Evolutionary conservation across 139 green algal genomes (phyloP).

Genomic region (Chlamydomonas sp.): DNA sequence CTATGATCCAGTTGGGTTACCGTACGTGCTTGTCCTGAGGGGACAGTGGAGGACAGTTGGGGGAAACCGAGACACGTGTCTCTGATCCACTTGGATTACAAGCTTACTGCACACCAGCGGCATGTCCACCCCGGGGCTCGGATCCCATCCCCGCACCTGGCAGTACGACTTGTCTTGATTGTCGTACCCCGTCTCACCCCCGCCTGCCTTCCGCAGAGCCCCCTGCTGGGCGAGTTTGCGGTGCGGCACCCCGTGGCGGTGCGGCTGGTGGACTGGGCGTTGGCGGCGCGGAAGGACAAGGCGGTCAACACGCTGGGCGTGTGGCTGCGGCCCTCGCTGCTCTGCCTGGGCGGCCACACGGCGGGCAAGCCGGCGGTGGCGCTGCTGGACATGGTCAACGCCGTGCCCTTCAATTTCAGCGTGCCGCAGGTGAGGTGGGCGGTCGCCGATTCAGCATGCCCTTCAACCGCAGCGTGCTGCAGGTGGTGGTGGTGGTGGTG

Average conservation of each 20-base stretch:
- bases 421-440: neutral
- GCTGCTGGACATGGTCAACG: slow-evolving; percentile 12
- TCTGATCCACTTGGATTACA: too few species aligned
- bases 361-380: neutral
- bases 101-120: too few species aligned
- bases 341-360: slow-evolving; percentile 5
- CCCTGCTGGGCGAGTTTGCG: neutral
- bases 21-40: too few species aligned
- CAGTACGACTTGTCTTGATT: too few species aligned
- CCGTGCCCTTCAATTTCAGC: slow-evolving; percentile 12
- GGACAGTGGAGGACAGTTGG: too few species aligned
- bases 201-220: neutral
- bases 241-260: neutral
- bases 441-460: neutral
- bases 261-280: slow-evolving; percentile 8
- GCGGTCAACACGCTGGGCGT: neutral
- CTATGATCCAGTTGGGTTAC: too few species aligned
- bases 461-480: too few species aligned
- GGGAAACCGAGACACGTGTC: too few species aligned
- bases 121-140: too few species aligned
- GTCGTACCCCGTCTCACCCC: too few species aligned
- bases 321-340: neutral
- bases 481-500: too few species aligned
- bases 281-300: neutral
- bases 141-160: too few species aligned